These are phyloP conservation scores for Rhizopogon sp. DNA, from an alignment of 768 basidiomycete genomes.

Conservation along the genomic window DNA sequence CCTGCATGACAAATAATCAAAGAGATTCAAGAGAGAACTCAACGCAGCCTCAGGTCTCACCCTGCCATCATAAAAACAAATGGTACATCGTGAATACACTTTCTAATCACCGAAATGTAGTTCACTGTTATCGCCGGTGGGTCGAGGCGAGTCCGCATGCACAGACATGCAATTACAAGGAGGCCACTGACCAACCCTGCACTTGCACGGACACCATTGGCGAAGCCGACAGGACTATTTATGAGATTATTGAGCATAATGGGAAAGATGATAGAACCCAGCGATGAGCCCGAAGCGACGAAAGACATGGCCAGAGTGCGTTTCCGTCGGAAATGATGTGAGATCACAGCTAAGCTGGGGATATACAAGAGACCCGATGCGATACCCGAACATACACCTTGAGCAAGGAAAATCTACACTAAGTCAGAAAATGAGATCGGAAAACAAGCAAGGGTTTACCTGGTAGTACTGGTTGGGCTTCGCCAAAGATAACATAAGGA, in stretches of 20 bases:
- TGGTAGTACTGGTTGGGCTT: slow-evolving; percentile 34
- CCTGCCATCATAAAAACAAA: not conserved
- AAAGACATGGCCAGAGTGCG: slow-evolving; percentile 36
- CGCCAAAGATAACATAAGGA: slow-evolving; percentile 41
- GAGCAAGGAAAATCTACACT: slow-evolving; percentile 37
- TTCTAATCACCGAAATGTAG: slow-evolving; percentile 1
- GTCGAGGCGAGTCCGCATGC: slow-evolving; percentile 32
- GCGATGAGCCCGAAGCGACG: slow-evolving; percentile 31
- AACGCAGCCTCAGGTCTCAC: not conserved
- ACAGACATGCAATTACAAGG: slow-evolving; percentile 21
- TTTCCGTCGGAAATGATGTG: slow-evolving; percentile 35
- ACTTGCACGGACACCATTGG: slow-evolving; percentile 36
- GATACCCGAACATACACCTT: slow-evolving; percentile 38
- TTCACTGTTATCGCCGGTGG: slow-evolving; percentile 11
- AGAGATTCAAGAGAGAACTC: not conserved
- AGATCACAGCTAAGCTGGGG: slow-evolving; percentile 34
- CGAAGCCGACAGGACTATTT: slow-evolving; percentile 22
- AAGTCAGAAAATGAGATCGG: not conserved
- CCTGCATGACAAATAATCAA: not conserved
- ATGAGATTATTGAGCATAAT: slow-evolving; percentile 21
- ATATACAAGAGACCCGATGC: slow-evolving; percentile 38
- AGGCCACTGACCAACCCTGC: slow-evolving; percentile 34
- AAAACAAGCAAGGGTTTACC: slow-evolving; percentile 11
- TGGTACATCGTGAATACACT: not conserved
- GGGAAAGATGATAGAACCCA: slow-evolving; percentile 11